Evolutionary conservation across 2,329 filamentous ascomycete species (phyloP).

Genomic region (Colletotrichum orbiculare): DNA sequence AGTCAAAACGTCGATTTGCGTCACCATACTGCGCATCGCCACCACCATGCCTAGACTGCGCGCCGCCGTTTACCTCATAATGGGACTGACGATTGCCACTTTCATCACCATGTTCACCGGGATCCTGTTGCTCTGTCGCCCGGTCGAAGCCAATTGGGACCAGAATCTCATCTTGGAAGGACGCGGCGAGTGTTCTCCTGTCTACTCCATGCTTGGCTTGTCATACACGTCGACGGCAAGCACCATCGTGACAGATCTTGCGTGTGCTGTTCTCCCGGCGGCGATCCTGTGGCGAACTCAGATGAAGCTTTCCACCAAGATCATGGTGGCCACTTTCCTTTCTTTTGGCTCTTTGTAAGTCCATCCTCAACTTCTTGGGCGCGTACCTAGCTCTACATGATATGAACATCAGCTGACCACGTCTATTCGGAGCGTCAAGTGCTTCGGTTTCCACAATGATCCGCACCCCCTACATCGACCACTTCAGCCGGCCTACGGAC

Average conservation of each 20-base stretch:
- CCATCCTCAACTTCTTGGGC: not conserved
- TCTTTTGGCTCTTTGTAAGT: slow-evolving; percentile 41
- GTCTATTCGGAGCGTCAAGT: slow-evolving; percentile 20
- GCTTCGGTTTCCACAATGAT: slow-evolving; percentile 40
- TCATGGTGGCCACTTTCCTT: slow-evolving; percentile 35
- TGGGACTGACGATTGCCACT: slow-evolving; percentile 39
- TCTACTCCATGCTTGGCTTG: slow-evolving; percentile 39
- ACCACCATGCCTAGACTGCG: slow-evolving; percentile 39
- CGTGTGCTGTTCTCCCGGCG: slow-evolving; percentile 44
- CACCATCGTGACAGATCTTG: slow-evolving; percentile 47
- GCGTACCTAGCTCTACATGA: too few species aligned
- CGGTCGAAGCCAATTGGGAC: slow-evolving; percentile 40
- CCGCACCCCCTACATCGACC: slow-evolving; percentile 38
- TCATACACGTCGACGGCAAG: slow-evolving; percentile 44
- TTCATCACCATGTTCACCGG: slow-evolving; percentile 46
- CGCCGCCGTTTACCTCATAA: slow-evolving; percentile 38
- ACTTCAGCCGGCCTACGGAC: slow-evolving; percentile 37
- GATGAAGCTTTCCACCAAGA: slow-evolving; percentile 41
- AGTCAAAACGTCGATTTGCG: slow-evolving; percentile 48
- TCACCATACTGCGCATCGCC: slow-evolving; percentile 43
- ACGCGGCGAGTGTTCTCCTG: slow-evolving; percentile 31
- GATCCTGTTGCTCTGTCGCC: slow-evolving; percentile 38
- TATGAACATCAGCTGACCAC: too few species aligned
- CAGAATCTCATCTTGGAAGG: slow-evolving; percentile 44
- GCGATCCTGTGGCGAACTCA: slow-evolving; percentile 46